Evolutionary conservation across 306 rosid genomes (phyloP).

Genomic region (Vicia faba): DNA sequence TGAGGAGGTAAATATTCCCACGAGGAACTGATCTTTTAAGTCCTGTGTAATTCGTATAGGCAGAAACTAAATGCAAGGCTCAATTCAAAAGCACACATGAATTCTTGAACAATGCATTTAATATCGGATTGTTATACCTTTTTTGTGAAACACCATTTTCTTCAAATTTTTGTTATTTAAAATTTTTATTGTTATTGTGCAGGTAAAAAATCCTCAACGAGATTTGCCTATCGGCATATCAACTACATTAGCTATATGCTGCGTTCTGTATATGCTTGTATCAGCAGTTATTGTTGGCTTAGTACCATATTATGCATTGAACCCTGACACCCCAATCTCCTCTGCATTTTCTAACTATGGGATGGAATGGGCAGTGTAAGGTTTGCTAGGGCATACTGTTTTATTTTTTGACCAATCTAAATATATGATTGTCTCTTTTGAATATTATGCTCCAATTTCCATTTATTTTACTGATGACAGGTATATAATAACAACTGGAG

Average conservation of each 20-base stretch:
- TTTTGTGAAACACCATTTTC: slow-evolving; percentile 10
- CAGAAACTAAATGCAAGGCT: slow-evolving; percentile 21
- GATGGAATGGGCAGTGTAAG: slow-evolving; percentile 82
- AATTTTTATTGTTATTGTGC: slow-evolving; percentile 30
- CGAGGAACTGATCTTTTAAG: slow-evolving; percentile 16
- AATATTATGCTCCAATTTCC: slow-evolving; percentile 21
- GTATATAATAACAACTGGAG: slow-evolving; percentile 72
- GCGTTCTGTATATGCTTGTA: slow-evolving; percentile 71
- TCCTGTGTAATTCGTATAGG: slow-evolving; percentile 9
- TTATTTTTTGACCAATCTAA: slow-evolving; percentile 21
- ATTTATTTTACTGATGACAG: slow-evolving; percentile 45
- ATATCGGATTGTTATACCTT: not conserved
- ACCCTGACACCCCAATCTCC: slow-evolving; percentile 78
- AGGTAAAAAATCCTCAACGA: slow-evolving; percentile 76
- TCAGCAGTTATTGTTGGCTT: slow-evolving; percentile 66
- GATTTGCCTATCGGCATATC: slow-evolving; percentile 74
- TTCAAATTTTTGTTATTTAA: slow-evolving; percentile 7
- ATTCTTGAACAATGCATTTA: slow-evolving; percentile 14
- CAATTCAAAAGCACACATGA: slow-evolving; percentile 9
- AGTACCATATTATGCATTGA: slow-evolving; percentile 62
- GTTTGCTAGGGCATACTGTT: slow-evolving; percentile 34
- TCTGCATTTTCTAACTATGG: slow-evolving; percentile 64
- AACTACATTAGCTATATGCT: slow-evolving; percentile 58
- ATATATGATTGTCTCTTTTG: not conserved
- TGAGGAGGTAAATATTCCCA: slow-evolving; percentile 63